Conservation (phyloP, 306 rosid species). For the Lathyrus sativus region DNA sequence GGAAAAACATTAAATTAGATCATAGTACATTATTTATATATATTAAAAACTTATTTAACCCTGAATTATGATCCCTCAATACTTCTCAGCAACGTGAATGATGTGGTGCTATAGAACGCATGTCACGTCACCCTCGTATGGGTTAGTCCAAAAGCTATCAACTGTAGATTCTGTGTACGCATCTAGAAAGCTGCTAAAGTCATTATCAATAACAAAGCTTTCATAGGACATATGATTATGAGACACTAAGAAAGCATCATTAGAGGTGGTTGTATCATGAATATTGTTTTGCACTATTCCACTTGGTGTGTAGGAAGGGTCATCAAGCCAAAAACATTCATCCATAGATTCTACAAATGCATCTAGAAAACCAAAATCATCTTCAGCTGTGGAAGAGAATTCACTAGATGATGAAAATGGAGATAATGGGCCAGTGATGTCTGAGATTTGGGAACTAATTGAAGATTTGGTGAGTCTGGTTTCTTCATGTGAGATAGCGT, state of each 20-base stretch:
- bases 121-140: conserved; percentile 24
- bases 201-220: background rate
- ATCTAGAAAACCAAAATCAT: conserved; percentile 45
- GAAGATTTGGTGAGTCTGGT: conserved; percentile 4
- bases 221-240: background rate
- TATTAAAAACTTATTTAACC: too few species aligned
- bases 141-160: conserved; percentile 41
- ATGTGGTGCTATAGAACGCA: background rate
- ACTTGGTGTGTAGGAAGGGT: conserved; percentile 10
- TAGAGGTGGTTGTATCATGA: background rate
- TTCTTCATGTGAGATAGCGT: background rate
- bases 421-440: conserved; percentile 1
- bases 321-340: conserved; percentile 37
- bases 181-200: conserved; percentile 17
- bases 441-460: conserved; percentile 23
- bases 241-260: conserved; percentile 28
- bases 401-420: conserved; percentile 27
- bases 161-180: background rate
- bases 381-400: conserved; percentile 25
- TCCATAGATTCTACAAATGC: background rate
- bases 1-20: too few species aligned
- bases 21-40: too few species aligned
- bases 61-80: too few species aligned
- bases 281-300: background rate
- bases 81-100: too few species aligned